Evolutionary conservation across 2,329 filamentous ascomycete species (phyloP).

Genomic region (Epichloe sibirici): DNA sequence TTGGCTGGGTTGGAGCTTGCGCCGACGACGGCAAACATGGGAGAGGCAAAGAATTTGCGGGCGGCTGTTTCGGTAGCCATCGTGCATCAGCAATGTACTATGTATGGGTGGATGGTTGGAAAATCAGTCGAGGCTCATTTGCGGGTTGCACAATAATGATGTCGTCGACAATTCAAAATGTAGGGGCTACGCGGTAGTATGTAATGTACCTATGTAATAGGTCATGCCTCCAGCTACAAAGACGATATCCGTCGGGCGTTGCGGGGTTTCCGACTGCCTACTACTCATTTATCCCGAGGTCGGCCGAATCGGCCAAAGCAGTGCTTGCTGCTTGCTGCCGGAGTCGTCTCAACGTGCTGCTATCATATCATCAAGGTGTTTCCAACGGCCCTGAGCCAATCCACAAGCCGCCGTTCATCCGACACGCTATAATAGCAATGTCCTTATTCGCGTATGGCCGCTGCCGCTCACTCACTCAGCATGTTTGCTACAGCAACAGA

Average conservation of each 20-base stretch:
- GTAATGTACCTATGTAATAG: no score
- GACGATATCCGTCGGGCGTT: neutral
- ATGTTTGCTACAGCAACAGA: neutral
- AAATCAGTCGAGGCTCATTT: neutral
- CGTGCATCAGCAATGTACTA: neutral
- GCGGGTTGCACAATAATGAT: neutral
- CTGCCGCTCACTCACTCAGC: neutral
- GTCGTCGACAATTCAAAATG: neutral
- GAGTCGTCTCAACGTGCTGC: neutral
- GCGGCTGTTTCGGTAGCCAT: constrained; percentile 61
- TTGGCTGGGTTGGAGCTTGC: constrained; percentile 76
- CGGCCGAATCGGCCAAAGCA: constrained; percentile 4
- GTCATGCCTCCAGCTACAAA: no score
- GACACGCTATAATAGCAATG: constrained; percentile 20
- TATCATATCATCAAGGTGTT: neutral
- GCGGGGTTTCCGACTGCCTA: neutral
- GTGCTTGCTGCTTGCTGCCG: neutral
- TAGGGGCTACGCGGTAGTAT: no score
- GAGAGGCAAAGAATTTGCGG: constrained; percentile 66
- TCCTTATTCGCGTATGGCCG: constrained; percentile 34
- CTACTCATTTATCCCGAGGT: constrained; percentile 4
- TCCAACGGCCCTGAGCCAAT: neutral
- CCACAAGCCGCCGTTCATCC: no score
- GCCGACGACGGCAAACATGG: constrained; percentile 77
- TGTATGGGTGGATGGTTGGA: no score